phyloP scores from a whole-genome alignment of 2,329 filamentous ascomycete species.

The Diaporthe citriasiana region DNA sequence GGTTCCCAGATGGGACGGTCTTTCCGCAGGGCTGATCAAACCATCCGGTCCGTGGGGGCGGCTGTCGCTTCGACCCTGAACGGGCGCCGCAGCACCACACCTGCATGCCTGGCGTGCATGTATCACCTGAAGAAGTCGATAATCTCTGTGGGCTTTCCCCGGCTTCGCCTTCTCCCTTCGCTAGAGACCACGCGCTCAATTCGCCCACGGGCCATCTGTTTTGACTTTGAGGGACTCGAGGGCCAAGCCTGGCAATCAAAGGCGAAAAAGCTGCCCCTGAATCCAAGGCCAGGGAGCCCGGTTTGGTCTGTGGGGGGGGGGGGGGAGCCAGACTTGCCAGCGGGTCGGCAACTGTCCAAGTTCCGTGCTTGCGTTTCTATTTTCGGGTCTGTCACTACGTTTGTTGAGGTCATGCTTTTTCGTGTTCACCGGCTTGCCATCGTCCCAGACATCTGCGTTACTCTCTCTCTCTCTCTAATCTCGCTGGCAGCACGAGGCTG shows the following conservation, averaged over 20 bases:
- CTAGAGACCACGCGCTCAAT: neutral
- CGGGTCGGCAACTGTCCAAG: constrained; percentile 24
- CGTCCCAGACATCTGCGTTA: neutral
- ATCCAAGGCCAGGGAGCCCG: constrained; percentile 15
- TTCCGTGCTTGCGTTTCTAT: constrained; percentile 14
- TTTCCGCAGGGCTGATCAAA: constrained; percentile 35
- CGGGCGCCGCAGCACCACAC: constrained; percentile 8
- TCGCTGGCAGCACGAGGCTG: neutral
- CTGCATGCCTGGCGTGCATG: neutral
- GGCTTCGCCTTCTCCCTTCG: neutral
- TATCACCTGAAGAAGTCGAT: constrained; percentile 14
- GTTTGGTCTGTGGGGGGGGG: constrained; percentile 4
- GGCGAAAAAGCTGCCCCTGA: constrained; percentile 29
- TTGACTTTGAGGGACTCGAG: constrained; percentile 25
- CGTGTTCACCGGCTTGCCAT: constrained; percentile 14
- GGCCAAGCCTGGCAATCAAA: constrained; percentile 28
- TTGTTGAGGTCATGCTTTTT: constrained; percentile 28
- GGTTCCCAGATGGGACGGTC: constrained; percentile 26
- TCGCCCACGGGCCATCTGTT: constrained; percentile 7
- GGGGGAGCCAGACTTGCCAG: constrained; percentile 13
- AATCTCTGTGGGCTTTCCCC: neutral
- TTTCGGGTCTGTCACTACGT: constrained; percentile 21
- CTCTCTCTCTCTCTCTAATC: neutral
- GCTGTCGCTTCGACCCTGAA: constrained; percentile 4
- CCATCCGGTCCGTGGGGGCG: constrained; percentile 28